Base-by-base conservation (phyloP, 1,139 yeast species). In the Sugiyamaella neomexicana region DNA sequence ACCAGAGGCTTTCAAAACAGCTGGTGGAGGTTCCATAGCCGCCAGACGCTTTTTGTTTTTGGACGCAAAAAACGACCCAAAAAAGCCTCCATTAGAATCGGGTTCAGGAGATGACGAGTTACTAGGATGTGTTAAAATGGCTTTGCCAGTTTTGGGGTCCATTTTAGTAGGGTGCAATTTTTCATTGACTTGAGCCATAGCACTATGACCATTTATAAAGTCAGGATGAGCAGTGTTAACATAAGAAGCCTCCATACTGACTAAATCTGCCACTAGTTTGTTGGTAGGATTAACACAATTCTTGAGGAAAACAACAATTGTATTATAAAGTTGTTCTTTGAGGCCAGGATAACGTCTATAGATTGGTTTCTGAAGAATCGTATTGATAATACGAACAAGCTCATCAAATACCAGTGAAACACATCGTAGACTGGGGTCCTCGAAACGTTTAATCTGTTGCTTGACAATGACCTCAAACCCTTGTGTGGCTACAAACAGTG, bases 181-280 rank as follows among this genome's bases (percentile, higher is more conserved):
- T 61, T 93, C 98, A 69, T 88, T 91, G 38, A 93, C 97, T 70
- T 90, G 86, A 5, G 91, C 83, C 95, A 93, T 87, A 5, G 99
- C 99, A 68, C 88, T 95, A 42, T 95, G 84, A 43, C 99, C 99
- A 70, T 89, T 91, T 65, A 93, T 79, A 67, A 93, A 81, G 70
- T 93, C 99, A 2, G 99, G 99, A 69, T 93, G 99, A 2, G 97
- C 98, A 15, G 99, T 93, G 72, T 93, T 93, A 62, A 93, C 90
- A 72, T 93, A 93, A 4, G 96, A 87, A 67, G 90, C 95, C 72
- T 93, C 99, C 59, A 96, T 76, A 60, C 73, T 76, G 62, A 93
- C 90, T 56, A 93, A 79, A 70, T 93, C 98, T 27, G 78, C 72
- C 42, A 91, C 96, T 67, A 93, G 88, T 53, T 81, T 80, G 69